These are phyloP conservation scores for Lodderomyces oxycetoniae DNA, from an alignment of 1,139 yeast genomes.

Conservation along the genomic window DNA sequence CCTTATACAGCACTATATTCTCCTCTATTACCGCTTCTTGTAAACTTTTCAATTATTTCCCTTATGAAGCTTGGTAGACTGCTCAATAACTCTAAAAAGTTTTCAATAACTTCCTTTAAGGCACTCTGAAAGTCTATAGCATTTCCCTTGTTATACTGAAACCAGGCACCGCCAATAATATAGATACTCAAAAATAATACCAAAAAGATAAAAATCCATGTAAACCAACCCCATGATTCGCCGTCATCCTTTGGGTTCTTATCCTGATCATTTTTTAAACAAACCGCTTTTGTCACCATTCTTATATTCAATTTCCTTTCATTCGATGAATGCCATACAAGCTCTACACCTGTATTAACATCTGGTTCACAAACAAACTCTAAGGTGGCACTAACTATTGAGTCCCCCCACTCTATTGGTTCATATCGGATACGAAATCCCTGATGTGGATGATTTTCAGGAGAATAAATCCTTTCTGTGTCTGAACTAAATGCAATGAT, in stretches of 20 bases:
- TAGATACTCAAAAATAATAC: constrained; percentile 67
- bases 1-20: constrained; percentile 66
- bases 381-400: constrained; percentile 46
- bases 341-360: no score
- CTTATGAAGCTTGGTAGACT: constrained; percentile 68
- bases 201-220: constrained; percentile 66
- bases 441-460: constrained; percentile 22
- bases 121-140: constrained; percentile 50
- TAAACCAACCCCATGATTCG: constrained; percentile 71
- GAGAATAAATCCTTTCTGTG: constrained; percentile 27
- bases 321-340: no score
- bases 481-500: constrained; percentile 47
- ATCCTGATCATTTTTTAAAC: constrained; percentile 27
- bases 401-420: constrained; percentile 72
- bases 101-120: constrained; percentile 69
- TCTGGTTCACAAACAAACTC: constrained; percentile 48
- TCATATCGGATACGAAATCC: constrained; percentile 46
- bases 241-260: constrained; percentile 33
- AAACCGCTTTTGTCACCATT: constrained; percentile 35
- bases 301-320: constrained; percentile 23
- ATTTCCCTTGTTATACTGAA: constrained; percentile 54
- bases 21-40: constrained; percentile 61
- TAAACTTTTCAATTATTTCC: constrained; percentile 66
- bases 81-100: constrained; percentile 51
- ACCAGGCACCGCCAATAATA: constrained; percentile 77